These are phyloP conservation scores for Colletotrichum shisoi DNA, from an alignment of 2,329 filamentous ascomycete species.

Conservation along the genomic window DNA sequence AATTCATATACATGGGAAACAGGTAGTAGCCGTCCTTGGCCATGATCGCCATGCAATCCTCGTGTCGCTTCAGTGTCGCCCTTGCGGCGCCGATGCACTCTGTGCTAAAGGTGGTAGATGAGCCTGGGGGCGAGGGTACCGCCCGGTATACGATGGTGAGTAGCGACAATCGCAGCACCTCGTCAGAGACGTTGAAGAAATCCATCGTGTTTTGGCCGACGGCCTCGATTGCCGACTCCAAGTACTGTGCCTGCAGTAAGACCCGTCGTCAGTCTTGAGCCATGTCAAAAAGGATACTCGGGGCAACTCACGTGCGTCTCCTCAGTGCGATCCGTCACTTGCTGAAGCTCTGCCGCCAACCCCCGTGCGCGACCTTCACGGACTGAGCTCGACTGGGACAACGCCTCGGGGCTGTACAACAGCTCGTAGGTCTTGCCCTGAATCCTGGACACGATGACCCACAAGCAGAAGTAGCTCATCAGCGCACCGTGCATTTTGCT, in stretches of 20 bases:
- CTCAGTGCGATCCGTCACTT: constrained; percentile 45
- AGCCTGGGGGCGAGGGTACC: constrained; percentile 45
- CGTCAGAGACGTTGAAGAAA: constrained; percentile 51
- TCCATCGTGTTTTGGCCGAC: constrained; percentile 47
- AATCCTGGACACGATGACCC: constrained; percentile 61
- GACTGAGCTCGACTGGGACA: constrained; percentile 47
- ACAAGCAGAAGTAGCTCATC: constrained; percentile 53
- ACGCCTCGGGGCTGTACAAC: constrained; percentile 57
- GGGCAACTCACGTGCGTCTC: constrained; percentile 37
- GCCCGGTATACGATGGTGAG: constrained; percentile 56
- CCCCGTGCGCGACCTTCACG: constrained; percentile 48
- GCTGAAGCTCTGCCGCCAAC: constrained; percentile 47
- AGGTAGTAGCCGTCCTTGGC: constrained; percentile 50
- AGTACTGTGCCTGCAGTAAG: constrained; percentile 34
- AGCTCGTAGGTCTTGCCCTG: constrained; percentile 65
- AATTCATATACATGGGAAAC: constrained; percentile 53
- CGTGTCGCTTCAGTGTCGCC: constrained; percentile 52
- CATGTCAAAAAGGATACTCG: background rate
- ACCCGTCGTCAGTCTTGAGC: constrained; percentile 41
- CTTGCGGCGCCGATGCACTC: constrained; percentile 55
- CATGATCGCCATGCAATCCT: constrained; percentile 52
- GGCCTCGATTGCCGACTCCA: constrained; percentile 17
- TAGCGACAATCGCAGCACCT: constrained; percentile 53
- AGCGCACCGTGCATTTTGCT: constrained; percentile 45
- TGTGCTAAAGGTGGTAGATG: constrained; percentile 50